Evolutionary conservation across 441 rosid species (phyloP), one percentile per base, ranked within the genome.

Genomic region (Codiaeum variegatum): DNA sequence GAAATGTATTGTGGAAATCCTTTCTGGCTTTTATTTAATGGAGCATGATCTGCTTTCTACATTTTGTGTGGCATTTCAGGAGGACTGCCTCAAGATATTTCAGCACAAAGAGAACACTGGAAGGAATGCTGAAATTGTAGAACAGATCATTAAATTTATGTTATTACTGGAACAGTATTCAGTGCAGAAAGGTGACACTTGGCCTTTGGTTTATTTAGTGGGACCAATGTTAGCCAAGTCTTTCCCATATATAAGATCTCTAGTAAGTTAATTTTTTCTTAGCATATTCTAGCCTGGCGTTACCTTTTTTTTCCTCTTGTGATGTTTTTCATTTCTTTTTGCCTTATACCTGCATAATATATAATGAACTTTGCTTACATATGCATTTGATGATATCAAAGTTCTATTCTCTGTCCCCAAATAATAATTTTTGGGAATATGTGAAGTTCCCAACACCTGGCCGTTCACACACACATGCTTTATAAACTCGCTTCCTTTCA

Each of bases 1-100:
- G 72, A 88, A 83, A 79, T 92, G 97, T 83, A 88, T 91, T 66
- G 19, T 90, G 61, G 94, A 86, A 78, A 87, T 91, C 80, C 90
- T 95, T 77, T 87, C 96, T n/a, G 88, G 84, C 46, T 62, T 89
- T 67, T 78, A 80, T 78, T 68, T 49, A 32, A 62, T 88, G 73
- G 91, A 91, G 62, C 79, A 62, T 74, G 79, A 85, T 79, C 85
- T 95, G 58, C 90, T 90, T 58, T 80, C 89, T 62, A 52, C 67
- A 74, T 90, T 88, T 77, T 84, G 78, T 77, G 78, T 32, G 71
- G 84, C 86, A 62, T 85, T 92, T 81, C 88, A 82, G 77, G 90
- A 88, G 73, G 77, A 80, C 71, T 87, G 87, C 83, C 77, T 83
- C 73, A 64, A 36, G 56, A 76, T 89, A 78, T 80, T 89, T 80